These are phyloP conservation scores for Phytophthora sp. DNA, from an alignment of 352 stramenopile species.

Conservation along the genomic window DNA sequence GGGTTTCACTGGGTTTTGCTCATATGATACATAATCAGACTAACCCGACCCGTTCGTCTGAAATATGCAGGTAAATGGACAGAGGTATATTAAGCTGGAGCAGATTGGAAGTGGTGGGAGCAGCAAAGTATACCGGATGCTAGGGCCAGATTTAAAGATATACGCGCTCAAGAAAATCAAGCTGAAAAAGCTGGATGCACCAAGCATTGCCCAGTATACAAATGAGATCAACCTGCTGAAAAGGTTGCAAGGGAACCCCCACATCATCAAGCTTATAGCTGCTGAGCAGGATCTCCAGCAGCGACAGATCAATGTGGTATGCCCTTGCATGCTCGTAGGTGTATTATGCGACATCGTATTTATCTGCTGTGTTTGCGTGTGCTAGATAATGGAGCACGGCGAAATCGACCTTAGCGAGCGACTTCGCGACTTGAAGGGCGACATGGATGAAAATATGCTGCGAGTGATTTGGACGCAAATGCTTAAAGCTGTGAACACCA, in stretches of 20 bases:
- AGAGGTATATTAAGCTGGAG: conserved; percentile 95
- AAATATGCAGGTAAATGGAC: conserved; percentile 80
- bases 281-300: conserved; percentile 92
- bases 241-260: conserved; percentile 92
- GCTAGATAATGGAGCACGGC: conserved; percentile 96
- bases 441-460: conserved; percentile 97
- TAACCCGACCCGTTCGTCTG: conserved; percentile 8
- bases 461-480: conserved; percentile 99
- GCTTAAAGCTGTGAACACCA: conserved; percentile 96
- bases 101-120: conserved; percentile 97
- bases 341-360: not conserved
- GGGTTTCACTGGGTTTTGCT: conserved; percentile 4
- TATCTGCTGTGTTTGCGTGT: not conserved
- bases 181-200: conserved; percentile 90
- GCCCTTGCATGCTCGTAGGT: not conserved
- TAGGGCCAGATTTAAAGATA: conserved; percentile 93
- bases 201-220: conserved; percentile 94
- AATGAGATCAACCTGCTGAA: conserved; percentile 98
- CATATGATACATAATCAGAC: not conserved
- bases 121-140: conserved; percentile 97
- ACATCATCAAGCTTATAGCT: conserved; percentile 97
- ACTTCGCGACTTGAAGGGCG: conserved; percentile 79
- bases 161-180: conserved; percentile 99
- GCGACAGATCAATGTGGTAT: conserved; percentile 76
- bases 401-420: conserved; percentile 97